Evolutionary conservation across 2,329 filamentous ascomycete genomes (phyloP), one percentile per base, ranked within the genome.

Genomic region (Apiospora malaysiana): DNA sequence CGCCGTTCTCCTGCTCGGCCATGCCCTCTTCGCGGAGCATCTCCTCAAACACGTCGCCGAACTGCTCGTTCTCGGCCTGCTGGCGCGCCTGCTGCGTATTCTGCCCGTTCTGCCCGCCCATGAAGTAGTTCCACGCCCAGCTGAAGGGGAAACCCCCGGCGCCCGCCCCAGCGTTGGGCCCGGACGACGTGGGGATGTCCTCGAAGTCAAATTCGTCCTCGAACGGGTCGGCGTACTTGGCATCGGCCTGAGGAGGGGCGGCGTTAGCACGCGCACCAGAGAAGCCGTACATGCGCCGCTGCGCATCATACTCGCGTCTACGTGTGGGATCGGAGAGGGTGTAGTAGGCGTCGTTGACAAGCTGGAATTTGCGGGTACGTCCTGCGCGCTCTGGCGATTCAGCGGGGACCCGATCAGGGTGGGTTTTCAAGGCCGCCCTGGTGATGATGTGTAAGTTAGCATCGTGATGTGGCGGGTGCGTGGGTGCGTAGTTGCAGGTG

Each of bases 301-400:
- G 90, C 69, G 89, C 86, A 79, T 98, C 95, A 83, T 98, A 98
- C 72, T 97, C 94, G 72, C 90, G 87, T 69, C 95, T 90, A 40
- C 95, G 90, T 0, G 85, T 83, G 10, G 91, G 79, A 80, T 98
- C 95, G 0, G 93, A 97, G 40, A 98, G 90, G 0, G 93, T 95
- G 81, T 94, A 97, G 86, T 97, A 97, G 73, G 94, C 94, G 79
- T 97, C 94, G 83, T 97, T 97, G 78, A 97, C 93, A 74, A 93
- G 89, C 81, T 97, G 94, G 85, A 97, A 97, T 79, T 92, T 92
- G 78, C 93, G 93, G 7, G 96, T 99, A 78, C 95, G 93, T 16
- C 89, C 82, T 27, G 90, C 82, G 74, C 95, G 93, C 76, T 98
- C 94, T 47, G 95, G 94, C 6, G 94, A 95, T 82, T 94, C 90